Conservation (phyloP, 805 yeast species). For the Candida xyloterini region DNA sequence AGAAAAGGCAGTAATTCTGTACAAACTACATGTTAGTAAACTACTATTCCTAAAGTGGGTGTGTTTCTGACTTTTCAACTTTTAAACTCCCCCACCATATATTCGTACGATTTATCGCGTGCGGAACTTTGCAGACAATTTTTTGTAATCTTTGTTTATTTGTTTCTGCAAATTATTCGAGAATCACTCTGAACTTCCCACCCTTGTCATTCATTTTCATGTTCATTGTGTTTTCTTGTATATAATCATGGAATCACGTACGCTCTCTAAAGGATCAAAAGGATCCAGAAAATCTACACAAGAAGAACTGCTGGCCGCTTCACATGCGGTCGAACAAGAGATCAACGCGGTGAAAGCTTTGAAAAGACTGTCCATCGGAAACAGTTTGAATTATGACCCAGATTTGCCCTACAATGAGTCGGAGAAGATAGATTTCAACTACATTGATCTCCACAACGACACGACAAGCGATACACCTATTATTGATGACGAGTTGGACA, state of each 20-base stretch:
- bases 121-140: constrained; percentile 5
- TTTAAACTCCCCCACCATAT: neutral
- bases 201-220: constrained; percentile 9
- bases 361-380: constrained; percentile 71
- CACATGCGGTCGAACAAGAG: constrained; percentile 73
- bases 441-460: constrained; percentile 17
- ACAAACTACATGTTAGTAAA: neutral
- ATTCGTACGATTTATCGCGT: constrained; percentile 6
- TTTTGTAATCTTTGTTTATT: constrained; percentile 7
- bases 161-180: constrained; percentile 9
- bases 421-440: constrained; percentile 22
- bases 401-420: constrained; percentile 51
- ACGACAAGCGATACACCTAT: constrained; percentile 7
- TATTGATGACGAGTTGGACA: constrained; percentile 14
- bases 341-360: constrained; percentile 69
- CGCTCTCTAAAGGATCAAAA: constrained; percentile 3
- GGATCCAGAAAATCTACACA: constrained; percentile 30
- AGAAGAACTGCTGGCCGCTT: constrained; percentile 53
- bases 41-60: neutral
- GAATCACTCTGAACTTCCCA: constrained; percentile 10
- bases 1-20: constrained; percentile 2
- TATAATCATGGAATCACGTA: constrained; percentile 4
- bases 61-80: neutral
- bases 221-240: constrained; percentile 7
- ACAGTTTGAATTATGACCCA: constrained; percentile 60